Evolutionary conservation across 257 asterid genomes (phyloP), one percentile per base, ranked within the genome.

Genomic region (Galeopsis tetrahit): DNA sequence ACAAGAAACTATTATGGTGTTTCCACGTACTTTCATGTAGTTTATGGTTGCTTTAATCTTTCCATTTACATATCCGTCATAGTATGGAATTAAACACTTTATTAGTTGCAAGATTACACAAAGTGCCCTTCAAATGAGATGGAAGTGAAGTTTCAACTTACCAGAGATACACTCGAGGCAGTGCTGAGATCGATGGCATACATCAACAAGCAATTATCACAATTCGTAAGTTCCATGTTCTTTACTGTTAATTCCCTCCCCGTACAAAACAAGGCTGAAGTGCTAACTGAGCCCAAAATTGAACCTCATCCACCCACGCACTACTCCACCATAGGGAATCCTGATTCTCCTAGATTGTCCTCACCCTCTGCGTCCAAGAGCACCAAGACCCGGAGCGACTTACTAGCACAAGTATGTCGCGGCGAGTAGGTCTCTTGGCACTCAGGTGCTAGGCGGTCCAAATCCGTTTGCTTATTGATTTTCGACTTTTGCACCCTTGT

Each of bases 91-190:
- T 58, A 58, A 32, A 4, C 39, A 35, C 66, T 6, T 61, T 13
- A 40, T 28, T 51, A 84, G 89, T 74, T 84, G 77, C 89, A 79
- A 64, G 89, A 84, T 17, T 74, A 76, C 62, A 71, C 71, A 48
- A 69, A 74, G 78, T 77, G 78, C 35, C 83, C 83, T 52, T 44
- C 70, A 38, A 74, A 61, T 7, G 82, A 84, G 80, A 77, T 28
- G 38, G 86, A 82, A 57, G 83, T 82, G 65, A 77, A 82, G 80
- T 84, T 84, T 82, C 86, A 76, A 49, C 82, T 84, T 43, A 79
- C 79, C 4, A 69, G 63, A 62, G 86, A 79, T 34, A 73, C 82
- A 48, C 85, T 84, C 0, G 89, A 84, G 36, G 89, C 84, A 4
- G 80, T 82, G 59, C 51, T 84, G 70, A 79, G 83, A 79, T 84